A percentile compares a stretch with the other conserved stretches of the same genome.
phyloP scores from a whole-genome alignment of 441 rosid species.

The Pelargonium myrrhifolium region DNA sequence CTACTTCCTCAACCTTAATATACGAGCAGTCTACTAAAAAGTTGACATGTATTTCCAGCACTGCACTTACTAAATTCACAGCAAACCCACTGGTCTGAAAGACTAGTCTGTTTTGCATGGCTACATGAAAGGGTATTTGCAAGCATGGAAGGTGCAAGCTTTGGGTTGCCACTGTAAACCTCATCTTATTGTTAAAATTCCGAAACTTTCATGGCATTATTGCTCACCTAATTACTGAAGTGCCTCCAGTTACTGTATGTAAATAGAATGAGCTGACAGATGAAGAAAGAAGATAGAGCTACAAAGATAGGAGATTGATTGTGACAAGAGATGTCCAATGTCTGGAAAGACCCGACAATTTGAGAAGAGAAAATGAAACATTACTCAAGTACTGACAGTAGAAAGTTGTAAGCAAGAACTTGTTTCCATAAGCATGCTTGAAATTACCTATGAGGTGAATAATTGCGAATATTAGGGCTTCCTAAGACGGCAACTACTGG shows the following conservation, averaged over 20 bases:
- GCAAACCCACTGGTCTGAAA: not conserved
- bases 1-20: not conserved
- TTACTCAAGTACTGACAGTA: not conserved
- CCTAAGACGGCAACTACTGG: not conserved
- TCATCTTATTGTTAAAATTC: not conserved
- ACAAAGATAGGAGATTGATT: not conserved
- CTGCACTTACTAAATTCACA: not conserved
- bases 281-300: not conserved
- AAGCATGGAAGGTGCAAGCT: not conserved
- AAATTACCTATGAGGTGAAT: not conserved
- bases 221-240: not conserved
- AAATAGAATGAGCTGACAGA: not conserved
- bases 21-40: not conserved
- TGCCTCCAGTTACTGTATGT: not conserved
- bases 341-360: not conserved
- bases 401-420: not conserved
- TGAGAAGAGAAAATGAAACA: not conserved
- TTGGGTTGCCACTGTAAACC: not conserved
- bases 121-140: not conserved
- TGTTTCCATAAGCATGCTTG: not conserved
- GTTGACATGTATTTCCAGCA: not conserved
- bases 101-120: not conserved
- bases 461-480: not conserved
- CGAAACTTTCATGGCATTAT: not conserved
- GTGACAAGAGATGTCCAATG: not conserved